Evolutionary conservation across 2,329 filamentous ascomycete genomes (phyloP), one percentile per base, ranked within the genome.

Genomic region (Microcyclosporella mali): DNA sequence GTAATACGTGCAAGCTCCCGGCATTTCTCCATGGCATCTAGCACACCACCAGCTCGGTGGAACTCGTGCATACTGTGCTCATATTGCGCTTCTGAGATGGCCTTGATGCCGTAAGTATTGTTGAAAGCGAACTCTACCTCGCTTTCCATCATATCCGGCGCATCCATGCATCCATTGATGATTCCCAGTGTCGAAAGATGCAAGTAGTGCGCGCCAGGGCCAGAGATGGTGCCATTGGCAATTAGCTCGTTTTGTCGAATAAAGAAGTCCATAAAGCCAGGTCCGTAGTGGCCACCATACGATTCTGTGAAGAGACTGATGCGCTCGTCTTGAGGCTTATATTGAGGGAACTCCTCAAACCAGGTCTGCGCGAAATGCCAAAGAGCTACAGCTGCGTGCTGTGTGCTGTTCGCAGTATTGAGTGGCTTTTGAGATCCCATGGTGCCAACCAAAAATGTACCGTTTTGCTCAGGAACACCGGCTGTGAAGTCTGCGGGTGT

Each of bases 281-380:
- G 35, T 9, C 18, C 35, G 18, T 37, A 41, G 18, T 34, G 51
- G 45, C 83, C 83, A 14, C 83, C 83, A 57, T 86, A 87, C 55
- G 79, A 82, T 60, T 87, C 81, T 1, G 80, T 74, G 48, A 84
- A 85, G 3, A 86, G 65, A 53, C 81, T 80, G 40, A 86, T 71
- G 4, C 53, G 52, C 41, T 61, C 56, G 4, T 77, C 77, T 14
- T 79, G 64, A 2, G 69, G 63, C 46, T 61, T 60, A 49, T 61
- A 60, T 9, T 52, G 37, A 1, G 58, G 58, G 16, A 62, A 61
- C 42, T 60, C 56, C 33, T 58, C 67, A 19, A 84, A 62, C 56
- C 52, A 61, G 1, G 56, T 77, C 53, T 82, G 78, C 11, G 81
- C 60, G 56, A 82, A 74, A 53, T 84, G 79, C 78, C 79, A 84